phyloP scores from a whole-genome alignment of 1,284 basidiomycete species.

The Tilletia caries region DNA sequence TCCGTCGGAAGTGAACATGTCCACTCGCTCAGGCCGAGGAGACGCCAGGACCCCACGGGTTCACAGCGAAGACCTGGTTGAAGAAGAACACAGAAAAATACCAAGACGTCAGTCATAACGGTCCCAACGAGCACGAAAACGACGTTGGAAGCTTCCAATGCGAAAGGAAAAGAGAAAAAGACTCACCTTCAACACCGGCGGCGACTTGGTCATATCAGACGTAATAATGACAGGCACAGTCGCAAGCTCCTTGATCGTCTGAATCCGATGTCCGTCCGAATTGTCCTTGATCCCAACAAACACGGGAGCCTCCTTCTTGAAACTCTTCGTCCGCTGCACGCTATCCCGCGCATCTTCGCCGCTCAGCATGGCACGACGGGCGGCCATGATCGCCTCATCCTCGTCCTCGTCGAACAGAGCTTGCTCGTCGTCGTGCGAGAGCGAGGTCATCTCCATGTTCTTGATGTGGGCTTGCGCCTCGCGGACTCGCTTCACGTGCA shows the following conservation, averaged over 20 bases:
- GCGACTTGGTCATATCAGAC: conserved; percentile 45
- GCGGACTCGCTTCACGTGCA: conserved; percentile 45
- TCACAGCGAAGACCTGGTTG: conserved; percentile 13
- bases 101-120: background rate
- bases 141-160: no score
- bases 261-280: conserved; percentile 23
- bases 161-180: background rate
- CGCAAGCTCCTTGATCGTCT: conserved; percentile 40
- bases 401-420: conserved; percentile 43
- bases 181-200: conserved; percentile 47
- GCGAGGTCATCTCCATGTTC: conserved; percentile 44
- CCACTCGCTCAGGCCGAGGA: background rate
- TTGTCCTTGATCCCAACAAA: conserved; percentile 28
- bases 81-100: background rate
- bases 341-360: conserved; percentile 33
- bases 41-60: conserved; percentile 12
- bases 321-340: conserved; percentile 29
- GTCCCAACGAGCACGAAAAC: background rate
- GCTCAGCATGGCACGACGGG: conserved; percentile 26
- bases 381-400: conserved; percentile 24
- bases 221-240: conserved; percentile 45
- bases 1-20: background rate
- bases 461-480: conserved; percentile 31
- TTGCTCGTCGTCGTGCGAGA: conserved; percentile 40
- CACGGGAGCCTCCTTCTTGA: conserved; percentile 26